phyloP scores from a whole-genome alignment of 225 moss, liverwort and hornwort species.

The Marchantia paleacea region DNA sequence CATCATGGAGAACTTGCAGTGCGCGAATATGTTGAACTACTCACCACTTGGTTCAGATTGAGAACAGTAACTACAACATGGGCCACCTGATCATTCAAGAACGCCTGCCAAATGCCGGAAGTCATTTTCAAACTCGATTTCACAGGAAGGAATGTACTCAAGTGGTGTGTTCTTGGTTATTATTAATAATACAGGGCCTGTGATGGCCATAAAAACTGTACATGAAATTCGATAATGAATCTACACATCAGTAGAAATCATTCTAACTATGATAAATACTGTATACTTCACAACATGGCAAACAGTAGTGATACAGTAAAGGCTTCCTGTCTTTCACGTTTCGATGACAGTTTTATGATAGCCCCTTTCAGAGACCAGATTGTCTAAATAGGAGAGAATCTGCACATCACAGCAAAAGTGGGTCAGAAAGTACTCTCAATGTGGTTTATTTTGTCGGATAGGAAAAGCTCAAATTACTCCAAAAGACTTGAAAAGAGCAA shows the following conservation, averaged over 20 bases:
- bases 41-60: too few species aligned
- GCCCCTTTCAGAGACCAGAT: constrained; percentile 34
- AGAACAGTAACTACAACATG: too few species aligned
- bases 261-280: constrained; percentile 7
- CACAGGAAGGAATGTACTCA: not conserved
- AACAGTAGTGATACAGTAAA: not conserved
- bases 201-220: constrained; percentile 12
- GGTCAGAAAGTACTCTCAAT: not conserved
- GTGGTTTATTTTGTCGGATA: not conserved
- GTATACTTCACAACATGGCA: constrained; percentile 8
- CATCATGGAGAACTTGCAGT: too few species aligned
- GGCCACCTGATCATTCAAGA: too few species aligned
- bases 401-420: constrained; percentile 3
- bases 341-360: constrained; percentile 37
- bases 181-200: constrained; percentile 7
- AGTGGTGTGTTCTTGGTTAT: not conserved
- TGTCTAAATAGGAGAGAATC: constrained; percentile 36
- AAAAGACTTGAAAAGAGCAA: not conserved
- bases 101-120: too few species aligned
- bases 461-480: not conserved
- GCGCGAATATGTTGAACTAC: too few species aligned
- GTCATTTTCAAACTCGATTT: not conserved
- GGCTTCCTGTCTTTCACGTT: not conserved
- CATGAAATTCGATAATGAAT: constrained; percentile 1
- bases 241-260: not conserved